phyloP scores from a whole-genome alignment of 306 rosid species.

The Hippophae tibetana region DNA sequence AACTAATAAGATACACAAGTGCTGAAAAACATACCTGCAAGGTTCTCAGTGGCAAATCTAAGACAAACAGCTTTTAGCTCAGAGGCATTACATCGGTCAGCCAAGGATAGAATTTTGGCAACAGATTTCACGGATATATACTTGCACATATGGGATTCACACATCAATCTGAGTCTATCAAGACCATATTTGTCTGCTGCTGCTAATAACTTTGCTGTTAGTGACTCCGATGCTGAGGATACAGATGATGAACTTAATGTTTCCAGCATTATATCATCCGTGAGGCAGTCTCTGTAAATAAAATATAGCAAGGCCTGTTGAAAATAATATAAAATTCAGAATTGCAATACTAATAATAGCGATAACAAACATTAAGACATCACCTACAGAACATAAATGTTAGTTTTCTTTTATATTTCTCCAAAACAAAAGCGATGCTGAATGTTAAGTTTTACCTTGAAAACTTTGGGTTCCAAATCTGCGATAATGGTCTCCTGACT shows the following conservation, averaged over 20 bases:
- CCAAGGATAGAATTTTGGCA: slow-evolving; percentile 75
- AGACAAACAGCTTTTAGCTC: slow-evolving; percentile 82
- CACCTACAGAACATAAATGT: too few species aligned
- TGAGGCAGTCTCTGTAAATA: slow-evolving; percentile 68
- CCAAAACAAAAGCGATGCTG: neutral
- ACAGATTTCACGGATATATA: slow-evolving; percentile 79
- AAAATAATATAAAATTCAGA: too few species aligned
- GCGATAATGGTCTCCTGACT: slow-evolving; percentile 43
- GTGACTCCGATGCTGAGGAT: slow-evolving; percentile 51
- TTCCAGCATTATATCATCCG: slow-evolving; percentile 56
- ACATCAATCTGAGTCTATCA: slow-evolving; percentile 77
- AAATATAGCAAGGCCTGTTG: slow-evolving; percentile 84
- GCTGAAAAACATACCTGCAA: slow-evolving; percentile 51
- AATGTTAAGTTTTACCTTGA: slow-evolving; percentile 46
- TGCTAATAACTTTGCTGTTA: slow-evolving; percentile 77
- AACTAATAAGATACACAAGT: neutral
- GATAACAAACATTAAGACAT: too few species aligned
- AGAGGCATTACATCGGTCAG: slow-evolving; percentile 65
- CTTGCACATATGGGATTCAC: slow-evolving; percentile 90
- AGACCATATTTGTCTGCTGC: slow-evolving; percentile 80
- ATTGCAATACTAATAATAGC: too few species aligned
- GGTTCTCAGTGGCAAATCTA: slow-evolving; percentile 86
- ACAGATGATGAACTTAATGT: slow-evolving; percentile 44
- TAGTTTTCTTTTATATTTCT: too few species aligned
- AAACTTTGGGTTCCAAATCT: slow-evolving; percentile 78